phyloP scores from a whole-genome alignment of 306 rosid species.

The Citrullus mucosospermus region DNA sequence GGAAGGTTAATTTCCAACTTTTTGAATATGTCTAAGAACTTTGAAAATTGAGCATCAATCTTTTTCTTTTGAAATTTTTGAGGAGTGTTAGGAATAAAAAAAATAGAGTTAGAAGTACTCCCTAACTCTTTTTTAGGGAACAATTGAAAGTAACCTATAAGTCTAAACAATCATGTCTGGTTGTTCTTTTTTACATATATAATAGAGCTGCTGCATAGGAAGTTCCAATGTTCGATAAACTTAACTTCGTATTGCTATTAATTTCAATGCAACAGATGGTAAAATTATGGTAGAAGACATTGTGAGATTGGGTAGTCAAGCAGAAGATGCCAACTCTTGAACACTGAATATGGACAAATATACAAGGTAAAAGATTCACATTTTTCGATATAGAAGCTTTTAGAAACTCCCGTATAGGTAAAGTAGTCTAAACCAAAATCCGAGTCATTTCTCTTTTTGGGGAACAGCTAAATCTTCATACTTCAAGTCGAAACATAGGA shows the following conservation, averaged over 20 bases:
- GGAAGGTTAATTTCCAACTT: too few species aligned
- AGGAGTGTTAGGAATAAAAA: too few species aligned
- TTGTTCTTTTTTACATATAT: background rate
- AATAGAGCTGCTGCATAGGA: background rate
- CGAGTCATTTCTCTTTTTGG: background rate
- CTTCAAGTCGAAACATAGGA: background rate
- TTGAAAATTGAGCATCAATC: too few species aligned
- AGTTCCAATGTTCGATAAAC: background rate
- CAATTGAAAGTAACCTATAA: too few species aligned
- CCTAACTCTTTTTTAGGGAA: too few species aligned
- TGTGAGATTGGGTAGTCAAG: constrained; percentile 67
- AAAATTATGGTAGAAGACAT: constrained; percentile 93
- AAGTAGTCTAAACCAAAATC: background rate
- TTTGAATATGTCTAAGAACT: too few species aligned
- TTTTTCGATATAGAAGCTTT: background rate
- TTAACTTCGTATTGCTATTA: background rate
- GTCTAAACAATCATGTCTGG: too few species aligned
- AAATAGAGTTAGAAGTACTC: too few species aligned
- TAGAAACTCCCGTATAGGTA: background rate
- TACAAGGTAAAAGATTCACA: background rate
- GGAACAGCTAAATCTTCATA: background rate
- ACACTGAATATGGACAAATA: background rate
- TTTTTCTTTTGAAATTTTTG: too few species aligned
- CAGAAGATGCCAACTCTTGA: constrained; percentile 13
- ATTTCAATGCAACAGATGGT: constrained; percentile 50